A percentile compares a stretch with the other conserved stretches of the same genome.
Conservation (phyloP, 768 basidiomycete genomes). For the Chalciporus chontae region DNA sequence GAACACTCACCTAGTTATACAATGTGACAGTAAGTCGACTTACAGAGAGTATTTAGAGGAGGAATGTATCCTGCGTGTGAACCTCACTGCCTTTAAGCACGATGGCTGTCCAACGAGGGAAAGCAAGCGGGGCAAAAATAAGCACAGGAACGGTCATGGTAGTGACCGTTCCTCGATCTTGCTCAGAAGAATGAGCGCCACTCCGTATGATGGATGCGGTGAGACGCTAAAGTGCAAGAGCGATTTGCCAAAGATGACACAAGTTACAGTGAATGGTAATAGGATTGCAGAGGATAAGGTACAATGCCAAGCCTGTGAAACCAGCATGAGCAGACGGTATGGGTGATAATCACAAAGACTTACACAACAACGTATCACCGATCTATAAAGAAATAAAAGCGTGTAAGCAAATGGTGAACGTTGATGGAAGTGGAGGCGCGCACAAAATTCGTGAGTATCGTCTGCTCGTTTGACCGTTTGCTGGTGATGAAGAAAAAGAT, state of each 20-base stretch:
- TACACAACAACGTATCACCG: slow-evolving; percentile 33
- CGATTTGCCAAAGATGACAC: slow-evolving; percentile 24
- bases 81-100: slow-evolving; percentile 37
- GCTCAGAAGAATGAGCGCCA: slow-evolving; percentile 86
- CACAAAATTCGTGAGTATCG: slow-evolving; percentile 96
- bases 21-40: neutral
- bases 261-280: slow-evolving; percentile 10
- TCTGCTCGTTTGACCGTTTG: slow-evolving; percentile 95
- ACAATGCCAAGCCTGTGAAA: slow-evolving; percentile 30
- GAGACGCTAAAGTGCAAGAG: slow-evolving; percentile 89
- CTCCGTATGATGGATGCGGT: slow-evolving; percentile 54
- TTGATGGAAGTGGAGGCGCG: slow-evolving; percentile 31
- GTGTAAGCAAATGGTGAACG: slow-evolving; percentile 6
- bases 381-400: slow-evolving; percentile 27
- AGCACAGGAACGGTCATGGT: slow-evolving; percentile 30
- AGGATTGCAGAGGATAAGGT: slow-evolving; percentile 34
- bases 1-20: slow-evolving; percentile 17
- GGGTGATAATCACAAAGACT: slow-evolving; percentile 34
- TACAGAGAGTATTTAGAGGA: neutral
- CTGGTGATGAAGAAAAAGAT: slow-evolving; percentile 46
- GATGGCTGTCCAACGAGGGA: slow-evolving; percentile 22
- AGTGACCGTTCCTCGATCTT: slow-evolving; percentile 42
- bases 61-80: slow-evolving; percentile 50
- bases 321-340: slow-evolving; percentile 11
- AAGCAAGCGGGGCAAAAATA: slow-evolving; percentile 41